Conservation (phyloP, 164 flowering plant species). For the Vitis rotundifolia region DNA sequence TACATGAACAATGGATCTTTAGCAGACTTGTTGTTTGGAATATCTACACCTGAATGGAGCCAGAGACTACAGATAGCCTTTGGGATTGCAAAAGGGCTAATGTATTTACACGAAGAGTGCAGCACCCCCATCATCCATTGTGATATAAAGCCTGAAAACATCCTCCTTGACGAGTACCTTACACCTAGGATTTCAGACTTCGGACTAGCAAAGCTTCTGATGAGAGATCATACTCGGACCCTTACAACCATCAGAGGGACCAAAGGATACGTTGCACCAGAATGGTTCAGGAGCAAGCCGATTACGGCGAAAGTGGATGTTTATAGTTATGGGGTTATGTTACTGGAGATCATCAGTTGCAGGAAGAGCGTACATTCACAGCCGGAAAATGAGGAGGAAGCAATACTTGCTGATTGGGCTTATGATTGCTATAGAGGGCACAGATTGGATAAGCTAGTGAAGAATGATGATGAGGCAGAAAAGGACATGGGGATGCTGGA, state of each 20-base stretch:
- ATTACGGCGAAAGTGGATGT: too few species aligned
- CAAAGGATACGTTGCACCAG: constrained; percentile 11
- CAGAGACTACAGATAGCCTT: constrained; percentile 8
- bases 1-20: constrained; percentile 20
- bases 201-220: constrained; percentile 10
- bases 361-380: constrained; percentile 9
- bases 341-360: too few species aligned
- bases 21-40: constrained; percentile 11
- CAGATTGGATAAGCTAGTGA: constrained; percentile 6
- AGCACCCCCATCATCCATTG: too few species aligned
- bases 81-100: constrained; percentile 20
- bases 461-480: constrained; percentile 13
- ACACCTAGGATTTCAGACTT: too few species aligned
- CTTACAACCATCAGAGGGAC: constrained; percentile 18
- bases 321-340: too few species aligned
- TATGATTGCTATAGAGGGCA: constrained; percentile 9
- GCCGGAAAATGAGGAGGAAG: constrained; percentile 13
- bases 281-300: too few species aligned
- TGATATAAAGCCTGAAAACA: too few species aligned
- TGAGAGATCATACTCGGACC: constrained; percentile 13
- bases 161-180: too few species aligned
- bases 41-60: constrained; percentile 14
- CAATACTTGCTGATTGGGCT: constrained; percentile 12
- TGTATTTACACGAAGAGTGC: constrained; percentile 17
- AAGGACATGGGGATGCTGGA: constrained; percentile 16